Evolutionary conservation across 2,329 filamentous ascomycete genomes (phyloP).

Genomic region (Beauveria sp.): DNA sequence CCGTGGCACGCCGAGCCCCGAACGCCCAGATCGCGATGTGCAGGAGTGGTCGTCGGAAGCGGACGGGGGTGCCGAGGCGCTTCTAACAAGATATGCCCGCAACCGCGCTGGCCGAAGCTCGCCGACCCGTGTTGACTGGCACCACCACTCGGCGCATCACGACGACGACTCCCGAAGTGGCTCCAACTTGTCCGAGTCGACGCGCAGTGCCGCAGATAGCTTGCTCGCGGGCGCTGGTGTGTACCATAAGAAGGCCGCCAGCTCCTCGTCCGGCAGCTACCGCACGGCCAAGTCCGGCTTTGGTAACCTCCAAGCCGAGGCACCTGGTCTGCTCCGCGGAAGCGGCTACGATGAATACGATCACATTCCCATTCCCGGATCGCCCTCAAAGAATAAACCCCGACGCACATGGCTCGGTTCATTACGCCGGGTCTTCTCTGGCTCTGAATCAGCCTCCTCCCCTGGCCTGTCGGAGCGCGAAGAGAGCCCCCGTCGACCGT

Average conservation of each 20-base stretch:
- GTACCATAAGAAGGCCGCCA: conserved; percentile 30
- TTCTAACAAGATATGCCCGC: conserved; percentile 38
- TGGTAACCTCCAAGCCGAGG: conserved; percentile 43
- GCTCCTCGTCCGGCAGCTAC: conserved; percentile 38
- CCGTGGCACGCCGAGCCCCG: conserved; percentile 34
- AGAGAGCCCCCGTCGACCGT: conserved; percentile 23
- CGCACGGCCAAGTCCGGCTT: conserved; percentile 49
- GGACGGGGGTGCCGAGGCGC: conserved; percentile 41
- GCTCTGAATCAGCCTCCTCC: conserved; percentile 28
- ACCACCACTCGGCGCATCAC: conserved; percentile 25
- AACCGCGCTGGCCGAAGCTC: conserved; percentile 27
- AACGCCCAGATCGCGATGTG: conserved; percentile 44
- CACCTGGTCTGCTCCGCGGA: conserved; percentile 33
- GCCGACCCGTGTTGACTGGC: conserved; percentile 31
- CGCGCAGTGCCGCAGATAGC: conserved; percentile 37
- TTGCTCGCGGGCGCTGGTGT: conserved; percentile 29
- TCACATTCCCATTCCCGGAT: conserved; percentile 35
- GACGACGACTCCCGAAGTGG: conserved; percentile 47
- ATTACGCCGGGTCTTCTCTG: conserved; percentile 53
- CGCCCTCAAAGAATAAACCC: conserved; percentile 50
- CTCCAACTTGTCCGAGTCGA: conserved; percentile 50
- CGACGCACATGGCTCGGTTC: conserved; percentile 61
- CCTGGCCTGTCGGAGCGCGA: conserved; percentile 20
- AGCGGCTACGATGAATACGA: conserved; percentile 27
- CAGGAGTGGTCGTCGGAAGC: conserved; percentile 51